Evolutionary conservation across 75 land plant species (phyloP), one percentile per base, ranked within the genome.

Genomic region (Selaginella tamariscina): DNA sequence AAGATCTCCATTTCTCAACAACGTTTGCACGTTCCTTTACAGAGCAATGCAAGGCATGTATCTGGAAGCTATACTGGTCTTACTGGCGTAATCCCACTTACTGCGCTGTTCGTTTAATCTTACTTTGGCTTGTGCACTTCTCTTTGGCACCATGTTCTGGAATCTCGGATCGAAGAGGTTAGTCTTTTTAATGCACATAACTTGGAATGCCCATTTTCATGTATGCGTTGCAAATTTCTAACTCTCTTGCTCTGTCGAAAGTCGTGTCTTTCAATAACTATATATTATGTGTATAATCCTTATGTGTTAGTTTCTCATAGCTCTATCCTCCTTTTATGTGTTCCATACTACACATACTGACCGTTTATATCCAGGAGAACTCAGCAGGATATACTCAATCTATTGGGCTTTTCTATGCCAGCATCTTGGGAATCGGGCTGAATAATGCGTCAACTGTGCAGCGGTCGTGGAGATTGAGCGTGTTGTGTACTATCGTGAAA

Each of bases 301-400:
- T 59, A 9, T 59, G 8, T 23, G 5, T 59, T 59, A 59, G n/a
- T 23, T 59, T 23, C 21, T 23, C 26, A 23, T 2, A 59, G 26
- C 26, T 23, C 8, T 27, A 2, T 2, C 21, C 27, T 2, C 5
- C 23, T 8, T 27, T 5, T 5, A 59, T 9, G 62, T 8, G 5
- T 15, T 39, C 49, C 15, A 39, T 39, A 39, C 49, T 39, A 15
- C 49, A 15, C 49, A n/a, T n/a, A n/a, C n/a, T n/a, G n/a, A n/a
- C n/a, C n/a, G n/a, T n/a, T n/a, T n/a, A n/a, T n/a, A n/a, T n/a
- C n/a, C n/a, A 59, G 62, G 26, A 26, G n/a, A 2, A 59, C 5
- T 9, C 62, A 59, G 62, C 62, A 59, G 26, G 62, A 59, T n/a
- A 59, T 59, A 8, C 26, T 59, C 26, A 59, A 59, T 59, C 62